These are phyloP conservation scores for Naganishia liquefaciens DNA, from an alignment of 1,284 basidiomycete species.

Conservation along the genomic window DNA sequence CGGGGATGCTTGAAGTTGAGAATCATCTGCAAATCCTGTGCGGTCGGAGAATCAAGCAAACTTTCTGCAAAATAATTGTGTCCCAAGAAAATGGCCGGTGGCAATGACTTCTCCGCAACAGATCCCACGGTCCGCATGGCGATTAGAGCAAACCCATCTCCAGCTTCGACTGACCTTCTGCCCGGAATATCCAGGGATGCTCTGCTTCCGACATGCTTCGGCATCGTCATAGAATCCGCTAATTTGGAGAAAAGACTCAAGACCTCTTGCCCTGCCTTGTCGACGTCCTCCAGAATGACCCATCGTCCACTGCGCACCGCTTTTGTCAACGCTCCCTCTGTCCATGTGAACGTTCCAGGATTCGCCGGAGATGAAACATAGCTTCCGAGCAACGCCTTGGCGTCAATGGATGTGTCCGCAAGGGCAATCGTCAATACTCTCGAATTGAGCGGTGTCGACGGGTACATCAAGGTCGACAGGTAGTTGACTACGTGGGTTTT, in stretches of 20 bases:
- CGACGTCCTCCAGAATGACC: conserved; percentile 92
- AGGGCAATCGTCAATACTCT: conserved; percentile 79
- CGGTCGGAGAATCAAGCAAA: conserved; percentile 63
- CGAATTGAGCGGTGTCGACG: conserved; percentile 58
- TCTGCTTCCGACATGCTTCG: conserved; percentile 72
- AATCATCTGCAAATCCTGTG: conserved; percentile 35
- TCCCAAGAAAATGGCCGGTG: conserved; percentile 70
- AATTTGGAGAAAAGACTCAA: conserved; percentile 80
- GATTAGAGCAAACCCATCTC: conserved; percentile 73
- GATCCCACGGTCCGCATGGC: conserved; percentile 69
- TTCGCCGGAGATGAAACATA: conserved; percentile 84
- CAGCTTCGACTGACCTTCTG: conserved; percentile 68
- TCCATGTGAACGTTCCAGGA: conserved; percentile 93
- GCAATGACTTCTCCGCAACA: conserved; percentile 49
- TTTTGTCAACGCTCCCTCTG: conserved; percentile 88
- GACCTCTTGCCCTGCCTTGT: conserved; percentile 82
- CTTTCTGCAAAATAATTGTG: conserved; percentile 78
- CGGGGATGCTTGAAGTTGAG: conserved; percentile 63
- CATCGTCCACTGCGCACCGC: conserved; percentile 89
- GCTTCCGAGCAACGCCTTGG: conserved; percentile 89
- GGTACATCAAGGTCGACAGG: conserved; percentile 64
- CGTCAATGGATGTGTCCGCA: conserved; percentile 91
- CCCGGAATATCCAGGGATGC: conserved; percentile 71
- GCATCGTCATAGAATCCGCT: conserved; percentile 70
- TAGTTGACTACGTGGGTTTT: conserved; percentile 81